These are phyloP conservation scores for Skeletonema costatum DNA, from an alignment of 108 stramenopile genomes.

Conservation along the genomic window DNA sequence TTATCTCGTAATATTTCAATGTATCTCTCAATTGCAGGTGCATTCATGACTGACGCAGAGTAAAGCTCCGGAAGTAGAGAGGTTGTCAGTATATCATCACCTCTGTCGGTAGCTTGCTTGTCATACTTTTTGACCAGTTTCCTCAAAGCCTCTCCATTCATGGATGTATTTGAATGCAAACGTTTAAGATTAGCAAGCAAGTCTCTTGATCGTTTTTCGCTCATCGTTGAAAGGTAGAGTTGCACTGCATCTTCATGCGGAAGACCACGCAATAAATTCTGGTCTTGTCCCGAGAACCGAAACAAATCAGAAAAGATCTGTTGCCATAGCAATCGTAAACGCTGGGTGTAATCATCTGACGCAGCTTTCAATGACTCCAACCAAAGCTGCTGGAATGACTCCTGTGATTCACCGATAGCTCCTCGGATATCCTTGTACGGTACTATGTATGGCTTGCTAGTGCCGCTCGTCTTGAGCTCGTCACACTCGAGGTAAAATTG, in stretches of 20 bases:
- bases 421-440: slow-evolving; percentile 53
- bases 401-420: slow-evolving; percentile 37
- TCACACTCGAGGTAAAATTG: slow-evolving; percentile 52
- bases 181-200: slow-evolving; percentile 41
- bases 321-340: slow-evolving; percentile 32
- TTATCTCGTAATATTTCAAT: slow-evolving; percentile 57
- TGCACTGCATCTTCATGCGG: slow-evolving; percentile 27
- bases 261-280: slow-evolving; percentile 31
- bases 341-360: slow-evolving; percentile 39
- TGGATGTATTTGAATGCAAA: slow-evolving; percentile 51
- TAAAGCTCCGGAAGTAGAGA: slow-evolving; percentile 65
- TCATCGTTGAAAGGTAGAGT: slow-evolving; percentile 29
- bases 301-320: slow-evolving; percentile 43
- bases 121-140: slow-evolving; percentile 81
- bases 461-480: slow-evolving; percentile 13
- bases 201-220: slow-evolving; percentile 42
- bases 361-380: slow-evolving; percentile 18
- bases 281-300: neutral
- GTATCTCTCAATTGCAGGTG: slow-evolving; percentile 45
- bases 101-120: slow-evolving; percentile 50
- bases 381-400: slow-evolving; percentile 27
- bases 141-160: slow-evolving; percentile 69
- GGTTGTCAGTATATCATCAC: slow-evolving; percentile 47
- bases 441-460: slow-evolving; percentile 38
- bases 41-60: slow-evolving; percentile 50